Percentiles rank a stretch among this genome's conserved stretches.
phyloP scores from a whole-genome alignment of 1,284 basidiomycete species.

The Leccinum griseonigrum region DNA sequence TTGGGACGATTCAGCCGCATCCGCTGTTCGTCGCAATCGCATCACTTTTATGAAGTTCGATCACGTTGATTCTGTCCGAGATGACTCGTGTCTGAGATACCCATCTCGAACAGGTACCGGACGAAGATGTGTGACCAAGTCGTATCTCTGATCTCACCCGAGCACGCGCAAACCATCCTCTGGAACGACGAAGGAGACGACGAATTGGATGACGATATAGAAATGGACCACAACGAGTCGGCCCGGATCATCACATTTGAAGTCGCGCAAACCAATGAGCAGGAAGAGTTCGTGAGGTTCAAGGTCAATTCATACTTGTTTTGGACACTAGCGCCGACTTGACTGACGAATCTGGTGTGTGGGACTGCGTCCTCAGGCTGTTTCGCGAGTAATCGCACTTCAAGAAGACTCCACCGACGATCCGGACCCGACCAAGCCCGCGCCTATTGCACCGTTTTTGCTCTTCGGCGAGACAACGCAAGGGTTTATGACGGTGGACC shows the following conservation, averaged over 20 bases:
- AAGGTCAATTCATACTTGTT: constrained; percentile 26
- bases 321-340: not conserved
- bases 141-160: constrained; percentile 44
- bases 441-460: too few species aligned
- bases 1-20: constrained; percentile 50
- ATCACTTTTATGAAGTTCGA: constrained; percentile 59
- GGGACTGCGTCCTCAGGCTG: too few species aligned
- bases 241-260: constrained; percentile 54
- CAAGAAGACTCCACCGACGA: too few species aligned
- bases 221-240: constrained; percentile 38
- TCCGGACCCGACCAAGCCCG: too few species aligned
- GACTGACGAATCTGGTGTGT: not conserved
- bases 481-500: too few species aligned
- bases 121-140: constrained; percentile 56
- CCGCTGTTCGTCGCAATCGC: constrained; percentile 49
- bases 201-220: constrained; percentile 22
- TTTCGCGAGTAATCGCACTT: too few species aligned
- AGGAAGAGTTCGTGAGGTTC: constrained; percentile 54
- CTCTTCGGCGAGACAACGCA: too few species aligned
- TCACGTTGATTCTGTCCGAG: not conserved
- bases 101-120: constrained; percentile 42
- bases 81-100: not conserved
- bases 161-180: constrained; percentile 42
- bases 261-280: constrained; percentile 56
- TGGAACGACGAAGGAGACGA: constrained; percentile 41